Evolutionary conservation across 2,329 filamentous ascomycete genomes (phyloP).

Genomic region (Daldinia sp.): DNA sequence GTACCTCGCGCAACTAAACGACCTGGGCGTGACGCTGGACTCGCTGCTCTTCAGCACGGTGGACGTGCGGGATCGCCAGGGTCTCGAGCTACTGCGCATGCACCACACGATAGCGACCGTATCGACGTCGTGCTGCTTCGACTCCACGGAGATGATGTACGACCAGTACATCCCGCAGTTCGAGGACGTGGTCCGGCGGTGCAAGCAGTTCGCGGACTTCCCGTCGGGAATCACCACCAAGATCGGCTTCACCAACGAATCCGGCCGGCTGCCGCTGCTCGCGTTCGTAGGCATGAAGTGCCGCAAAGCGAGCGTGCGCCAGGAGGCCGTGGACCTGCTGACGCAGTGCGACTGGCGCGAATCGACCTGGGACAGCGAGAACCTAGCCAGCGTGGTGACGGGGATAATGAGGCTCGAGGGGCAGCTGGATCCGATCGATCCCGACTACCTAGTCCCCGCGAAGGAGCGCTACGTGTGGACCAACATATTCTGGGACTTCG

Average conservation of each 20-base stretch:
- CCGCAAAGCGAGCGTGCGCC: slow-evolving; percentile 29
- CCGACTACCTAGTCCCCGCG: not conserved
- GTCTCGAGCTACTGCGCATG: slow-evolving; percentile 34
- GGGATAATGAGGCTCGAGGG: slow-evolving; percentile 40
- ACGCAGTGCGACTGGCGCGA: slow-evolving; percentile 35
- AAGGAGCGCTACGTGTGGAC: slow-evolving; percentile 39
- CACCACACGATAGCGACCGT: slow-evolving; percentile 35
- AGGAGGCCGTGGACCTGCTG: slow-evolving; percentile 34
- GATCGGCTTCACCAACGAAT: slow-evolving; percentile 42
- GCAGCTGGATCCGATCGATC: slow-evolving; percentile 15
- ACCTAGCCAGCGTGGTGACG: slow-evolving; percentile 31
- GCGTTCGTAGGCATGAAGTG: slow-evolving; percentile 41
- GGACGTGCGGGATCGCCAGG: slow-evolving; percentile 18
- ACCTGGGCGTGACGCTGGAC: slow-evolving; percentile 34
- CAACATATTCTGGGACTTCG: slow-evolving; percentile 43
- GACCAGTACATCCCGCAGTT: slow-evolving; percentile 40
- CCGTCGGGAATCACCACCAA: not conserved
- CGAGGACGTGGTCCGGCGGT: slow-evolving; percentile 32
- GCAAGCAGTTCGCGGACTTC: slow-evolving; percentile 21
- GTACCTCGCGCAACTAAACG: slow-evolving; percentile 29
- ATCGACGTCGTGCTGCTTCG: slow-evolving; percentile 40
- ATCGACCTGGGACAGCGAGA: slow-evolving; percentile 41
- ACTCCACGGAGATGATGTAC: slow-evolving; percentile 40
- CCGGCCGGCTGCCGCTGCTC: slow-evolving; percentile 36
- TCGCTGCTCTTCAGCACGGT: slow-evolving; percentile 16